Evolutionary conservation across 2,329 filamentous ascomycete species (phyloP), one percentile per base, ranked within the genome.

Genomic region (Calycina herbarum): DNA sequence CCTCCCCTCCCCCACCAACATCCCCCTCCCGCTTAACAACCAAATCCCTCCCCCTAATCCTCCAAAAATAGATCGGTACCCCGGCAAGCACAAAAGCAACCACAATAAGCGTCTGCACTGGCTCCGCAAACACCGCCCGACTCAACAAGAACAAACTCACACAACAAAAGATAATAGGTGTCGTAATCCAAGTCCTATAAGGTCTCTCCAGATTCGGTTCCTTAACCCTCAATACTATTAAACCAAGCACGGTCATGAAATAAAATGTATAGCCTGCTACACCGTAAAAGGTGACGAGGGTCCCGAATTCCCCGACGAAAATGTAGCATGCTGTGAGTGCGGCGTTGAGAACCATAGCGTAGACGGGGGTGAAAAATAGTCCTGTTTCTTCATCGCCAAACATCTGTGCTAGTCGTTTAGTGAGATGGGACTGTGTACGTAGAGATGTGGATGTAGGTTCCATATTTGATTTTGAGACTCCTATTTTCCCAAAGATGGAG

Each of bases 221-320:
- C 68, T 86, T 86, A 35, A 98, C 92, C 35, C 95, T 85, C 68
- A 99, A 82, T 62, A 99, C 86, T 68, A 99, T 97, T 59, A 99
- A 83, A 0, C 95, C 95, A 0, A 99, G 85, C 0, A 99, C 95
- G 0, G 94, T 96, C 64, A 96, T 81, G 78, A 99, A 99, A 80
- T 99, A 99, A 76, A 99, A 99, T 0, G 92, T 92, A 77, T 99
- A 99, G 15, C 94, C 94, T 0, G 95, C 95, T 13, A 99, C 95
- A 64, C 95, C 95, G 79, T 98, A 98, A 77, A 99, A 99, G 0
- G 95, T 98, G 65, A 98, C 85, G 1, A 99, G 85, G 0, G 94
- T 97, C 62, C 88, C 84, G 76, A 99, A 98, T 77, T 97, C 93
- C 78, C 95, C 95, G 5, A 96, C 88, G 1, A 91, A 74, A 68